Percentiles rank a stretch among this genome's conserved stretches.
Evolutionary conservation across 768 basidiomycete species (phyloP).

Genomic region (Tulasnella sp.): DNA sequence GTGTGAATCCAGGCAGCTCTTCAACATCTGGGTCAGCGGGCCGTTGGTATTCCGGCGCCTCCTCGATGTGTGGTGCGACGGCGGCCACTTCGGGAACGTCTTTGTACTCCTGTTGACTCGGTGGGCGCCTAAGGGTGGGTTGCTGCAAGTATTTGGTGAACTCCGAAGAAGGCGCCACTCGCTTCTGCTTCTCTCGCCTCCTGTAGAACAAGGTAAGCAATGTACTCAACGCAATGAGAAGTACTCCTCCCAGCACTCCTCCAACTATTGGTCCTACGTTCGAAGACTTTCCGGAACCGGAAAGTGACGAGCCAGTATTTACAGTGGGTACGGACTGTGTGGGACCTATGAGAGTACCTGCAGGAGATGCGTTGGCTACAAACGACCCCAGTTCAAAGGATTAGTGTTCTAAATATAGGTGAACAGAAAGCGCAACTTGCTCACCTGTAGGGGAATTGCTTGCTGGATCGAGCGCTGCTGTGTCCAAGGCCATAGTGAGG

Average conservation of each 20-base stretch:
- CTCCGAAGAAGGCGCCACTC: conserved; percentile 9
- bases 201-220: neutral
- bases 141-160: conserved; percentile 11
- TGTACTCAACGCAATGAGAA: neutral
- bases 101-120: neutral
- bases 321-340: neutral
- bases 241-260: conserved; percentile 4
- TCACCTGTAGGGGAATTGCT: no score
- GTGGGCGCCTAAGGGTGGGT: neutral
- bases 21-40: neutral
- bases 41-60: conserved; percentile 3
- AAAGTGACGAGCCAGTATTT: neutral
- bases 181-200: neutral
- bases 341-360: neutral
- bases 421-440: no score
- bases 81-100: neutral
- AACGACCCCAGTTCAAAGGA: no score
- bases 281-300: neutral
- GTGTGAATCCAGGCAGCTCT: conserved; percentile 9
- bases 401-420: no score
- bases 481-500: no score
- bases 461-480: no score
- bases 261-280: conserved; percentile 8
- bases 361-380: neutral
- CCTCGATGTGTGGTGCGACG: neutral